Percentiles rank a stretch among this genome's conserved stretches.
Evolutionary conservation across 192 early-diverging fungal species (phyloP).

Genomic region (Coemansia erecta): DNA sequence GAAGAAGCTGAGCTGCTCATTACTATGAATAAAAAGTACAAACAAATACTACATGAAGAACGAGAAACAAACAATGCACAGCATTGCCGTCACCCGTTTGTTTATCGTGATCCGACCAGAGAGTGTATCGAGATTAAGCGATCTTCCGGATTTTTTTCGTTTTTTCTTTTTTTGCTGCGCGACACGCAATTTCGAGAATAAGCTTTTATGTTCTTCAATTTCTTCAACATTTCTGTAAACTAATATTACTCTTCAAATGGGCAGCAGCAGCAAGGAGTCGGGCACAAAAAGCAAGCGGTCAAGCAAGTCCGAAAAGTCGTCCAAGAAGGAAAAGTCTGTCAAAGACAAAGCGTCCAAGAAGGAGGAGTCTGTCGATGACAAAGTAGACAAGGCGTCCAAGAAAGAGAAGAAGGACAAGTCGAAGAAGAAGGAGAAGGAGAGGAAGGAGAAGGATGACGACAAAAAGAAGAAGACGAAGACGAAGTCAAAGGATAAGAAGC

Average conservation of each 20-base stretch:
- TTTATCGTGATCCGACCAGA: no score
- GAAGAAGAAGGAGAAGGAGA: neutral
- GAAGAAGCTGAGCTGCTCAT: no score
- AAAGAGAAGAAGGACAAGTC: neutral
- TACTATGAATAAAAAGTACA: no score
- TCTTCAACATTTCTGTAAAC: constrained; percentile 1
- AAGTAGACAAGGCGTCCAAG: constrained; percentile 3
- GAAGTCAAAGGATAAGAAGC: no score
- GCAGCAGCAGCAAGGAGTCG: constrained; percentile 16
- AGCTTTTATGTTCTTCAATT: neutral
- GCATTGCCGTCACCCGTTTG: no score
- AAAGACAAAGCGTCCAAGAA: neutral
- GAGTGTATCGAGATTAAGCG: no score
- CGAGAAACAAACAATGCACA: no score
- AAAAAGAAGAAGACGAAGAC: no score
- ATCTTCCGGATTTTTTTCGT: neutral
- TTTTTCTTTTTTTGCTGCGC: neutral
- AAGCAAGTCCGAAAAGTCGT: neutral
- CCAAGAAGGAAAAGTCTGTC: constrained; percentile 1
- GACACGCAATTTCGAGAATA: neutral
- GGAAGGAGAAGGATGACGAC: constrained; percentile 11
- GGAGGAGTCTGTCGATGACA: no score
- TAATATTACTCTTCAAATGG: constrained; percentile 16
- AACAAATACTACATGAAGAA: no score
- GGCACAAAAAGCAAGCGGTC: constrained; percentile 8